Evolutionary conservation across 2,329 filamentous ascomycete species (phyloP).

Genomic region (Neobulgaria alba): DNA sequence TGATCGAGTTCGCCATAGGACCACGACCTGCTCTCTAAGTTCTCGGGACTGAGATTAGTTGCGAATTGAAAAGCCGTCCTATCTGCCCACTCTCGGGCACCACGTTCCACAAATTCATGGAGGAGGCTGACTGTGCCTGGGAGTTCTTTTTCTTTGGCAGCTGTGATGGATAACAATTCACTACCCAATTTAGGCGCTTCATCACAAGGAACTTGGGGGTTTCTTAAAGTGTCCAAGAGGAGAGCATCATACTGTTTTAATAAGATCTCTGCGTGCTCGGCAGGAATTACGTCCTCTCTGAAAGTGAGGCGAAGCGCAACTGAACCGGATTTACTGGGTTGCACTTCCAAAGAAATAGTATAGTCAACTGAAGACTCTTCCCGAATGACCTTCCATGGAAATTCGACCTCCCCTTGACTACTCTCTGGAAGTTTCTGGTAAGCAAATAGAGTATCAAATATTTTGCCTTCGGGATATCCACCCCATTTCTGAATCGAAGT

Average conservation of each 20-base stretch:
- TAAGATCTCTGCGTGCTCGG: constrained; percentile 57
- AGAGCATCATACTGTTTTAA: constrained; percentile 63
- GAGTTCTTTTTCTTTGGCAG: constrained; percentile 50
- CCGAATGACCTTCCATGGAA: constrained; percentile 50
- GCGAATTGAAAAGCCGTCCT: constrained; percentile 70
- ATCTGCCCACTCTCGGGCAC: constrained; percentile 46
- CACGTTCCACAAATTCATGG: constrained; percentile 69
- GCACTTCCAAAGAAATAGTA: constrained; percentile 70
- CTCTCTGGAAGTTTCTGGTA: constrained; percentile 55
- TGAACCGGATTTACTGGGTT: constrained; percentile 40
- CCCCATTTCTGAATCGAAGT: constrained; percentile 65
- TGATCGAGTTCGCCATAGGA: constrained; percentile 64
- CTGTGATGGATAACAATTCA: constrained; percentile 55
- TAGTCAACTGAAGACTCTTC: constrained; percentile 71
- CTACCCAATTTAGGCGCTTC: constrained; percentile 11
- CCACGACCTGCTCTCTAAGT: constrained; percentile 49
- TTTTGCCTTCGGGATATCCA: constrained; percentile 50
- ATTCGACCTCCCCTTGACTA: constrained; percentile 2
- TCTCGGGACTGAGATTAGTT: constrained; percentile 40
- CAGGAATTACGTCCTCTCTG: constrained; percentile 54
- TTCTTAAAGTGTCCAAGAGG: constrained; percentile 49
- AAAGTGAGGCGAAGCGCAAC: constrained; percentile 60
- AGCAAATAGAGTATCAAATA: constrained; percentile 81
- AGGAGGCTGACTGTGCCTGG: constrained; percentile 49
- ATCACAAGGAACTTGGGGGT: constrained; percentile 33